Percentiles rank a stretch among this genome's conserved stretches.
Conservation (phyloP, 2,329 filamentous ascomycete genomes). For the Calycina herbarum region DNA sequence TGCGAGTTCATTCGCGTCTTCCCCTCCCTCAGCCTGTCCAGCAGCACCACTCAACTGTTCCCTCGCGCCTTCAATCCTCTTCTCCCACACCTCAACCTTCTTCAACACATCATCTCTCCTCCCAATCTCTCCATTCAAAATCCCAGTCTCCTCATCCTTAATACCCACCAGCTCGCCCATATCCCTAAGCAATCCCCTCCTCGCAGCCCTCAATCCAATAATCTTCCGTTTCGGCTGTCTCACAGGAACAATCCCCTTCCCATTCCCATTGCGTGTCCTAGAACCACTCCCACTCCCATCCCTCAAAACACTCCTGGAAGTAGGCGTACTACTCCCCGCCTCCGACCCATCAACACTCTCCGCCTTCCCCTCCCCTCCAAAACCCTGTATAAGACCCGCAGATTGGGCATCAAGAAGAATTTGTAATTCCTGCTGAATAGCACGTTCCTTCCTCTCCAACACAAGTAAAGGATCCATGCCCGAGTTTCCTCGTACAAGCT, state of each 20-base stretch:
- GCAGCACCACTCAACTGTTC: constrained; percentile 56
- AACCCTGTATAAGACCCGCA: constrained; percentile 42
- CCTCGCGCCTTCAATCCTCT: constrained; percentile 40
- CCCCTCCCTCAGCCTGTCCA: constrained; percentile 45
- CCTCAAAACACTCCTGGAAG: constrained; percentile 21
- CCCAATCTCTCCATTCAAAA: constrained; percentile 57
- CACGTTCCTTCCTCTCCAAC: constrained; percentile 49
- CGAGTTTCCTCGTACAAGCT: constrained; percentile 20
- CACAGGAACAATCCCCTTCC: constrained; percentile 53
- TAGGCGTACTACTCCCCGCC: constrained; percentile 36
- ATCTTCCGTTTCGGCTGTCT: constrained; percentile 55
- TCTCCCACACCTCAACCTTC: constrained; percentile 55
- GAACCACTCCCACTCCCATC: constrained; percentile 25
- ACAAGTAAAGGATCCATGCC: constrained; percentile 39
- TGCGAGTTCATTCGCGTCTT: constrained; percentile 59
- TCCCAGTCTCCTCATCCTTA: constrained; percentile 66
- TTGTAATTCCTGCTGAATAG: constrained; percentile 59
- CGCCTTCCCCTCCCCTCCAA: constrained; percentile 31
- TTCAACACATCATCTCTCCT: constrained; percentile 58
- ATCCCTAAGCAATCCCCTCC: constrained; percentile 62
- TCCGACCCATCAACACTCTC: constrained; percentile 44
- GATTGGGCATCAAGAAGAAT: constrained; percentile 59
- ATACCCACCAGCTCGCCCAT: constrained; percentile 65
- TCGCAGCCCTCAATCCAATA: constrained; percentile 59
- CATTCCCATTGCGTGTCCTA: constrained; percentile 12